These are phyloP conservation scores for Candida mattraensis DNA, from an alignment of 805 yeast species.

Conservation along the genomic window DNA sequence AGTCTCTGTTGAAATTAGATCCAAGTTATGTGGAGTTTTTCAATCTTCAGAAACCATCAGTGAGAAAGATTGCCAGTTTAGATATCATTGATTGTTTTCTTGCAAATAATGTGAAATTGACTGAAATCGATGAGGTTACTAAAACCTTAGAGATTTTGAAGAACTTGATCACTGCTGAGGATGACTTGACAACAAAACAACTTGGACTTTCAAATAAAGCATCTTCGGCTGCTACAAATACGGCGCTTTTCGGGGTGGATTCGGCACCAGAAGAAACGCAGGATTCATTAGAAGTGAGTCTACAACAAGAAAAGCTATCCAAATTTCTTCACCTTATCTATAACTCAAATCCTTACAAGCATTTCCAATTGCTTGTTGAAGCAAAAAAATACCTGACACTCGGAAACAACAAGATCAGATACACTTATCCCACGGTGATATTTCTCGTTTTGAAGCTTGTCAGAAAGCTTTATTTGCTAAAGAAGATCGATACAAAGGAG, in stretches of 20 bases:
- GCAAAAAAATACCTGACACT: conserved; percentile 50
- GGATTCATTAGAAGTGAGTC: conserved; percentile 38
- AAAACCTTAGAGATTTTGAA: conserved; percentile 59
- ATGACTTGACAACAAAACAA: conserved; percentile 35
- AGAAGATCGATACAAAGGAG: conserved; percentile 23
- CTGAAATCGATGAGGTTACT: conserved; percentile 49
- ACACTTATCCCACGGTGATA: conserved; percentile 76
- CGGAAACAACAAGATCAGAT: conserved; percentile 56
- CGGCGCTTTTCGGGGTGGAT: conserved; percentile 29
- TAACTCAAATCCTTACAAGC: conserved; percentile 45
- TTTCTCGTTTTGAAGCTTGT: conserved; percentile 59
- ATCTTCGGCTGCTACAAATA: conserved; percentile 8
- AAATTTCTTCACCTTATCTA: conserved; percentile 66
- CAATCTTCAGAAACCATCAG: conserved; percentile 46
- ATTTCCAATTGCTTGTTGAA: conserved; percentile 44
- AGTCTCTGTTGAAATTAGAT: conserved; percentile 38
- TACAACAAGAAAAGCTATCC: conserved; percentile 62
- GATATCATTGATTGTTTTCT: conserved; percentile 62
- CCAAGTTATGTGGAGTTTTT: conserved; percentile 55
- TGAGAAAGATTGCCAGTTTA: conserved; percentile 58
- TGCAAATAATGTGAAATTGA: conserved; percentile 36
- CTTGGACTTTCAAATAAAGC: conserved; percentile 35
- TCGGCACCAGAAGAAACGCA: conserved; percentile 24
- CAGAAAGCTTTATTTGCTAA: conserved; percentile 42
- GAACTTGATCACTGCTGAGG: conserved; percentile 45